Evolutionary conservation across 2,329 filamentous ascomycete species (phyloP).

Genomic region (Cercospora zeina): DNA sequence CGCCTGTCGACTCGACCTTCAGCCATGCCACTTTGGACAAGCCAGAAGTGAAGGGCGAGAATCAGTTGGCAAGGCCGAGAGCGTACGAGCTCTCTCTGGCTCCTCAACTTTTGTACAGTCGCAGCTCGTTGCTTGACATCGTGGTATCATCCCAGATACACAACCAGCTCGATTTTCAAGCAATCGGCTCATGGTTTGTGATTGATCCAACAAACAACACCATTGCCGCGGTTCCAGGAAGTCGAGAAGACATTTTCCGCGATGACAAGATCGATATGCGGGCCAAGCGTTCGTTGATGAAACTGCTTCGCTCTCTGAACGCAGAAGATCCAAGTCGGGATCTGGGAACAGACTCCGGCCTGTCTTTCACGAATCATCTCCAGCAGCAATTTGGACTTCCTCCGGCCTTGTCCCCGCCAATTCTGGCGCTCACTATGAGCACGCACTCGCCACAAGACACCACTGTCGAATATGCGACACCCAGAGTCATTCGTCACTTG

Average conservation of each 20-base stretch:
- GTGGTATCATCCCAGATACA: conserved; percentile 89
- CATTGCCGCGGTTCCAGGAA: conserved; percentile 70
- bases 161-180: conserved; percentile 87
- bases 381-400: conserved; percentile 58
- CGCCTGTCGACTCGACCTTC: conserved; percentile 27
- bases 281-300: conserved; percentile 85
- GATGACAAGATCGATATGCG: conserved; percentile 73
- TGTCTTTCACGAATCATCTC: conserved; percentile 61
- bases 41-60: conserved; percentile 27
- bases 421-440: conserved; percentile 72
- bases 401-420: conserved; percentile 62
- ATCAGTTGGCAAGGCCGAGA: conserved; percentile 61
- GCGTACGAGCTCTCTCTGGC: conserved; percentile 81
- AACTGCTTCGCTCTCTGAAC: conserved; percentile 84
- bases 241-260: conserved; percentile 86
- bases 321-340: conserved; percentile 61
- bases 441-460: conserved; percentile 57
- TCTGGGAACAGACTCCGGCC: conserved; percentile 60
- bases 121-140: conserved; percentile 72
- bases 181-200: conserved; percentile 90
- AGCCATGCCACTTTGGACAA: conserved; percentile 41
- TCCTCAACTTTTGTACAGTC: conserved; percentile 82
- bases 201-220: conserved; percentile 46
- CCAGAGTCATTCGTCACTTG: conserved; percentile 74
- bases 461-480: conserved; percentile 67